Percentiles rank a stretch among this genome's conserved stretches.
phyloP scores from a whole-genome alignment of 768 basidiomycete species.

The Russula dissimulans region DNA sequence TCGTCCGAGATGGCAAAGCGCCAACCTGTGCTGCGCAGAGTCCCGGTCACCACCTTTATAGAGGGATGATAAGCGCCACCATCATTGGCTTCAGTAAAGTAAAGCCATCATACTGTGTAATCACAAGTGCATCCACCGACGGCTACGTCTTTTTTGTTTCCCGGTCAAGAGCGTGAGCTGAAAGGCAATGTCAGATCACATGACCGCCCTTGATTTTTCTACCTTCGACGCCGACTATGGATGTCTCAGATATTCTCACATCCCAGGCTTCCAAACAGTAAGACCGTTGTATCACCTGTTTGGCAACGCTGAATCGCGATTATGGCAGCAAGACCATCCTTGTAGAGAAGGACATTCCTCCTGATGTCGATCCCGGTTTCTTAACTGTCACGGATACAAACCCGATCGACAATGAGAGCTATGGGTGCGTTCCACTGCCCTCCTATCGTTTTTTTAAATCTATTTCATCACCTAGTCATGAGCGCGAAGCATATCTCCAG shows the following conservation, averaged over 20 bases:
- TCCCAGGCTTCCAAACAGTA: slow-evolving; percentile 18
- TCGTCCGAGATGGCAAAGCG: not conserved
- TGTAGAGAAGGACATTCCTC: slow-evolving; percentile 72
- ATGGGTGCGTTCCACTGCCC: slow-evolving; percentile 45
- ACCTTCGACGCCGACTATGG: not conserved
- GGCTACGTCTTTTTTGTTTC: no score
- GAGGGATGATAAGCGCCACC: not conserved
- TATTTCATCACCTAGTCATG: slow-evolving; percentile 36
- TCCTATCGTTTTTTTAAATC: not conserved
- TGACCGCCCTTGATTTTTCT: not conserved
- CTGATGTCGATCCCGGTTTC: slow-evolving; percentile 74
- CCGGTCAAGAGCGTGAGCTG: no score
- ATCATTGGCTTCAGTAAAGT: no score
- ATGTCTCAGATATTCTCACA: slow-evolving; percentile 19
- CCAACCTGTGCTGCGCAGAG: not conserved
- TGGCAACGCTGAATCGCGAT: not conserved
- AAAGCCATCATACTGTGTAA: not conserved
- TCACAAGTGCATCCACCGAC: no score
- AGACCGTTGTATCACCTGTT: not conserved
- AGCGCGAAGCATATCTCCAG: slow-evolving; percentile 75
- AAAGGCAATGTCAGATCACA: not conserved
- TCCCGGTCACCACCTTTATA: not conserved
- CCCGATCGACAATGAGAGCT: slow-evolving; percentile 74
- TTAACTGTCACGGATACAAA: slow-evolving; percentile 84
- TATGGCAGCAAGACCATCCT: slow-evolving; percentile 49